Conservation (phyloP, 345 rosid species). For the Pseudoturritis turrita region DNA sequence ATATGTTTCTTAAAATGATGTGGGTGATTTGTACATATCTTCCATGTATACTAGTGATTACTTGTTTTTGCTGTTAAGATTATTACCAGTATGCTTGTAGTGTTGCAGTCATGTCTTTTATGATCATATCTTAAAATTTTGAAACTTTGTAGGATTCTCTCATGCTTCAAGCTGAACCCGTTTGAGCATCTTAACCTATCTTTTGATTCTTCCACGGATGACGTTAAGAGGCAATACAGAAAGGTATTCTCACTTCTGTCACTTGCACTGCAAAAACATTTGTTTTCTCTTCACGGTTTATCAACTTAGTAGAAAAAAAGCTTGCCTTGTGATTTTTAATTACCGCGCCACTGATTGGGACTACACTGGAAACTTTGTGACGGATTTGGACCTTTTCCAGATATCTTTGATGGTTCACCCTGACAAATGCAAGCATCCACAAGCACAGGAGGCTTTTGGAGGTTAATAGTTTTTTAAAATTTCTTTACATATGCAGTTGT, state of each 20-base stretch:
- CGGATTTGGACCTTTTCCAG: conserved; percentile 35
- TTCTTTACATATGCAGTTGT: neutral
- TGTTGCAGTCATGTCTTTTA: neutral
- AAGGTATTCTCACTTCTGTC: conserved; percentile 46
- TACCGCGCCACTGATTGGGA: neutral
- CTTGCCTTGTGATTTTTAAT: neutral
- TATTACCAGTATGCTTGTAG: neutral
- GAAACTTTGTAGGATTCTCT: conserved; percentile 64
- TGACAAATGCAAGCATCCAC: conserved; percentile 98
- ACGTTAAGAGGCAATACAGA: conserved; percentile 83
- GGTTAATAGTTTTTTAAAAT: conserved; percentile 37
- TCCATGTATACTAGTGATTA: neutral
- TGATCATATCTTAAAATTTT: neutral
- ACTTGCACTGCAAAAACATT: neutral
- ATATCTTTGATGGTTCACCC: conserved; percentile 93
- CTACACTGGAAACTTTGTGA: neutral
- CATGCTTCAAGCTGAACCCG: conserved; percentile 96
- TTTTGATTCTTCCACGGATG: conserved; percentile 67
- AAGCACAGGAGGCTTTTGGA: conserved; percentile 96
- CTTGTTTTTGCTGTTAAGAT: neutral
- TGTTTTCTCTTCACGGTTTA: neutral
- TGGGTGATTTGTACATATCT: neutral
- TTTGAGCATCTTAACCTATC: conserved; percentile 79
- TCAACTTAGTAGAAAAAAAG: neutral
- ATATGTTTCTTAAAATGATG: neutral